Conservation (phyloP, 768 basidiomycete genomes). For the Pulveroboletus ravenelii region DNA sequence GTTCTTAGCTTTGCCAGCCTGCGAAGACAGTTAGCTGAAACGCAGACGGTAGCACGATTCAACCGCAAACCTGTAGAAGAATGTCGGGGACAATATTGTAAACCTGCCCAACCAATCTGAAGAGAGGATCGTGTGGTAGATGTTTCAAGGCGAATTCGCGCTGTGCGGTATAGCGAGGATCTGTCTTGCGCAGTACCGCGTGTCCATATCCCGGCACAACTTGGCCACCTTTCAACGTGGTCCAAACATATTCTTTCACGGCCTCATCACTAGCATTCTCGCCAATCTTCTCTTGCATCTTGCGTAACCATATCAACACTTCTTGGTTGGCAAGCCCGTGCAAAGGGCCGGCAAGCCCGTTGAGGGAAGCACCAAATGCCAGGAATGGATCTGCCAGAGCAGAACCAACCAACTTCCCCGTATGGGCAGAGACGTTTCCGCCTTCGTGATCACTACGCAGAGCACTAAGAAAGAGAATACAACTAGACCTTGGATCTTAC, state of each 20-base stretch:
- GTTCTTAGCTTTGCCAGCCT: constrained; percentile 92
- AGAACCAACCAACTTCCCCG: constrained; percentile 88
- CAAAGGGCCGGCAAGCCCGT: constrained; percentile 94
- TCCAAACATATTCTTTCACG: constrained; percentile 93
- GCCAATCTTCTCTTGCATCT: constrained; percentile 89
- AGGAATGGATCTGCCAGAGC: constrained; percentile 98
- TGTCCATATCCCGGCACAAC: constrained; percentile 93
- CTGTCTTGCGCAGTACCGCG: constrained; percentile 84
- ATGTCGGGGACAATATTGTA: constrained; percentile 87
- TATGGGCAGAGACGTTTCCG: constrained; percentile 96
- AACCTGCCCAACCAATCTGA: constrained; percentile 90
- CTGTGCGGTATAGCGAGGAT: constrained; percentile 89
- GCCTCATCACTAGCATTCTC: constrained; percentile 80
- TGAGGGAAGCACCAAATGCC: constrained; percentile 85
- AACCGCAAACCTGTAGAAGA: constrained; percentile 62
- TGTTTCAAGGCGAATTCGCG: constrained; percentile 86
- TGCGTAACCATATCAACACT: constrained; percentile 88
- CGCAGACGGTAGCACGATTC: background rate
- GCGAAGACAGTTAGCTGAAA: background rate
- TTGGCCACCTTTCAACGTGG: constrained; percentile 86
- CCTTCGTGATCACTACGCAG: constrained; percentile 85
- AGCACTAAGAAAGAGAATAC: background rate
- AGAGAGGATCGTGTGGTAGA: constrained; percentile 80
- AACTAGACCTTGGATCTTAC: constrained; percentile 24
- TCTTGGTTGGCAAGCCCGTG: constrained; percentile 98